A percentile compares a stretch with the other conserved stretches of the same genome.
These are phyloP conservation scores for Lepidium campestre DNA, from an alignment of 441 rosid genomes.

Conservation along the genomic window DNA sequence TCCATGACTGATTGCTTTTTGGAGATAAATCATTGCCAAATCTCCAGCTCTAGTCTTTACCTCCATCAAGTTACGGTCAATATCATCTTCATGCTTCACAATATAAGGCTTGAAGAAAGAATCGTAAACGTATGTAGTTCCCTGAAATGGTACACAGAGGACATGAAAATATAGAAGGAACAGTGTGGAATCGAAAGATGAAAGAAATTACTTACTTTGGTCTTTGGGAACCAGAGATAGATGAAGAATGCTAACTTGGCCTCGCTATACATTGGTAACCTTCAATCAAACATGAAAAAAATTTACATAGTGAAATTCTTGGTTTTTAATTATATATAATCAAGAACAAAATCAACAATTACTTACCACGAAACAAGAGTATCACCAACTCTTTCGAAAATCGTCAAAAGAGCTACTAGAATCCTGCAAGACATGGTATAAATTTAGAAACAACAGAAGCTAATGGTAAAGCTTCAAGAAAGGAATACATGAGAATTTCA, in stretches of 20 bases:
- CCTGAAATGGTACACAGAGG: conserved; percentile 40
- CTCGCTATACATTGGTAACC: conserved; percentile 79
- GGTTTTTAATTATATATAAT: background rate
- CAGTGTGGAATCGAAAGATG: background rate
- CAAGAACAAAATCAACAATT: background rate
- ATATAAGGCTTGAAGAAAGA: conserved; percentile 89
- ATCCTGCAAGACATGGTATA: conserved; percentile 57
- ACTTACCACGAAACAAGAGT: conserved; percentile 61
- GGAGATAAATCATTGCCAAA: conserved; percentile 67
- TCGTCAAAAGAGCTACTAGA: conserved; percentile 72
- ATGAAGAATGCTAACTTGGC: conserved; percentile 70
- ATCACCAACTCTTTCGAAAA: conserved; percentile 70
- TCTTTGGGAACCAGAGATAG: conserved; percentile 74
- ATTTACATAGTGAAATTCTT: background rate
- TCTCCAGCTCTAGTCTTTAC: conserved; percentile 82
- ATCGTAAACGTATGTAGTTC: conserved; percentile 84
- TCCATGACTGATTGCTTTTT: conserved; percentile 74
- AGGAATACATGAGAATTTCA: background rate
- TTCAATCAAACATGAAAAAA: conserved; percentile 15
- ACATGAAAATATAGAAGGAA: background rate
- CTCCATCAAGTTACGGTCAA: conserved; percentile 83
- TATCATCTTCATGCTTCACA: conserved; percentile 85
- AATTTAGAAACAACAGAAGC: background rate
- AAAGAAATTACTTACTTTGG: conserved; percentile 39
- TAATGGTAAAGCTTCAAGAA: background rate